These are phyloP conservation scores for Hypoxylon rubiginosum DNA, from an alignment of 2,329 filamentous ascomycete genomes.

Conservation along the genomic window DNA sequence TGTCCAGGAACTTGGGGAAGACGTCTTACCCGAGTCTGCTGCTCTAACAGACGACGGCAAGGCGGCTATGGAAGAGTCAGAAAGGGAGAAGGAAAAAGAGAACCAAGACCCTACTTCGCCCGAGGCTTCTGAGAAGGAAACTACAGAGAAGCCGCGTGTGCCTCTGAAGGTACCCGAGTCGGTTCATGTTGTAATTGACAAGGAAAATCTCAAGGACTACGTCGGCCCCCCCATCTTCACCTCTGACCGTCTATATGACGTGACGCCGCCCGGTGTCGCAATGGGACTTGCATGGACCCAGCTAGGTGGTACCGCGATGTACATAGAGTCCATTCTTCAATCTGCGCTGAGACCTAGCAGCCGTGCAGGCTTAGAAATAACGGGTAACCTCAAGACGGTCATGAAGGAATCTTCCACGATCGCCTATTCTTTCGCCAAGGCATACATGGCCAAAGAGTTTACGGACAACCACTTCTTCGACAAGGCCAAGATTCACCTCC, in stretches of 20 bases:
- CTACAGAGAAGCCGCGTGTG: constrained; percentile 78
- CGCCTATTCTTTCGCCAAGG: constrained; percentile 96
- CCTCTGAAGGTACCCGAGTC: constrained; percentile 86
- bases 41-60: constrained; percentile 90
- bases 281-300: constrained; percentile 99
- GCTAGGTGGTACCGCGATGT: constrained; percentile 95
- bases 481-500: constrained; percentile 92
- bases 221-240: constrained; percentile 97
- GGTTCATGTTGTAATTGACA: constrained; percentile 88
- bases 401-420: constrained; percentile 99
- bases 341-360: constrained; percentile 80
- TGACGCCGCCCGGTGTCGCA: constrained; percentile 91
- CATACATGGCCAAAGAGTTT: constrained; percentile 85
- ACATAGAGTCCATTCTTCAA: constrained; percentile 96
- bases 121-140: constrained; percentile 68
- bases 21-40: constrained; percentile 82
- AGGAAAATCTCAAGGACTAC: constrained; percentile 94
- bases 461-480: constrained; percentile 96
- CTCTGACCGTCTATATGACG: constrained; percentile 93
- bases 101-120: constrained; percentile 48
- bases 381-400: constrained; percentile 92
- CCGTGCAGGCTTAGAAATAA: constrained; percentile 86
- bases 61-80: constrained; percentile 76
- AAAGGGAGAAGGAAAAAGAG: constrained; percentile 74
- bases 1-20: constrained; percentile 92